These are phyloP conservation scores for Mesembryanthemum crystallinum DNA, from an alignment of 148 eudicot species.

Conservation along the genomic window DNA sequence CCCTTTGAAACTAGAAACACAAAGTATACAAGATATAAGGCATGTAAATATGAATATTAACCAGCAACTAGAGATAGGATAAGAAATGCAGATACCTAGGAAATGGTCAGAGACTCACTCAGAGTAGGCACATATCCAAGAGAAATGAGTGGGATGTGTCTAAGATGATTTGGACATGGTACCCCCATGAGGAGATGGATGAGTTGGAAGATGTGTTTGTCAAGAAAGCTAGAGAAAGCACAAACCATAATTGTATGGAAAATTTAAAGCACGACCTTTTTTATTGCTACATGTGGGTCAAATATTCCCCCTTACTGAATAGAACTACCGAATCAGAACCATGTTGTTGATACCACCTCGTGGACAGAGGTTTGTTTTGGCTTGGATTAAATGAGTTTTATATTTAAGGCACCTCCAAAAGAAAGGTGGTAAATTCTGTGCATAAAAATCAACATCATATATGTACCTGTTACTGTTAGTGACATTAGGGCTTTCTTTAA, in stretches of 20 bases:
- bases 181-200: background rate
- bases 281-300: background rate
- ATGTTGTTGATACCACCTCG: background rate
- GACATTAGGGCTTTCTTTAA: slow-evolving; percentile 30
- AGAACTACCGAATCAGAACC: background rate
- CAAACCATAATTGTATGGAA: background rate
- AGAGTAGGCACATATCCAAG: background rate
- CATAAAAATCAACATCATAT: background rate
- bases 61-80: background rate
- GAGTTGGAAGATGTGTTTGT: background rate
- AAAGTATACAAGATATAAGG: background rate
- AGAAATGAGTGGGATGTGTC: background rate
- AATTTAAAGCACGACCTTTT: background rate
- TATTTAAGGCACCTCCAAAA: background rate
- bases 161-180: background rate
- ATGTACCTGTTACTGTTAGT: slow-evolving; percentile 41
- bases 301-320: background rate
- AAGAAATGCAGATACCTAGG: background rate
- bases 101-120: background rate
- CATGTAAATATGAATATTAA: background rate
- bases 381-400: background rate
- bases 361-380: background rate
- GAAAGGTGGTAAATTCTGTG: background rate
- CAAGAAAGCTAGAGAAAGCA: background rate
- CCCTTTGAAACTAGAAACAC: slow-evolving; percentile 62